Conservation (phyloP, 163 green algal species). For the Coccomyxa subellipsoidea region DNA sequence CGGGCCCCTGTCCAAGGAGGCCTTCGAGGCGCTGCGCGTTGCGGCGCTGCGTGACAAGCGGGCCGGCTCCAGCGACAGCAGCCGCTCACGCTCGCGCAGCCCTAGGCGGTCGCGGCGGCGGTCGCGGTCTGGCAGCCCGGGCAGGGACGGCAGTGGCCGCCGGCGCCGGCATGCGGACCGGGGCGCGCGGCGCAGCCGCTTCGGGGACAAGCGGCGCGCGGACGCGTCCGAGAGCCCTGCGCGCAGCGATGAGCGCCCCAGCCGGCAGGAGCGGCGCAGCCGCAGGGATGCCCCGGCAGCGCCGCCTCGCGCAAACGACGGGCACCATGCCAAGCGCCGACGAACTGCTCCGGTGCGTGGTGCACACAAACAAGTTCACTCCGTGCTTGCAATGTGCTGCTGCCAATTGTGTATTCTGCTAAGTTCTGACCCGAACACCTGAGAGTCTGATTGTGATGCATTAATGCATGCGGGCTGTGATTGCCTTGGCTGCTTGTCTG, state of each 20-base stretch:
- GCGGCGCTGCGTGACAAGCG: not conserved
- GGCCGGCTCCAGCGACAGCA: not conserved
- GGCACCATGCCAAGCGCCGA: not conserved
- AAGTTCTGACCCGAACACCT: too few relatives aligned
- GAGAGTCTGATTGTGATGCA: too few relatives aligned
- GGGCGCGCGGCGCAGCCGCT: not conserved
- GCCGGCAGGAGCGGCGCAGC: not conserved
- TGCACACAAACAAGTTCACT: not conserved
- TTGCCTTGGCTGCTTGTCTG: too few relatives aligned
- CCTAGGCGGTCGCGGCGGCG: not conserved
- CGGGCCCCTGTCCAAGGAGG: slow-evolving; percentile 26
- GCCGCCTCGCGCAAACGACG: not conserved
- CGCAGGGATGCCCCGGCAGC: not conserved
- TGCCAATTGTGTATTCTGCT: too few relatives aligned
- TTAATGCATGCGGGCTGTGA: not conserved
- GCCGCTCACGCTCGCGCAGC: slow-evolving; percentile 8
- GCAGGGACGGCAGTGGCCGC: not conserved
- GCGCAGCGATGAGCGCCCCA: not conserved
- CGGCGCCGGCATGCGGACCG: not conserved
- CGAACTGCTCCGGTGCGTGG: not conserved
- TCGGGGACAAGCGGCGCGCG: not conserved
- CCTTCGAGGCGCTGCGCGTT: slow-evolving; percentile 35
- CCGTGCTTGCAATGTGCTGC: too few relatives aligned
- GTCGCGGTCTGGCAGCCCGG: not conserved
- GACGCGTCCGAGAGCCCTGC: slow-evolving; percentile 1